Evolutionary conservation across 1,284 basidiomycete genomes (phyloP), one percentile per base, ranked within the genome.

Genomic region (Trichosporon sp.): DNA sequence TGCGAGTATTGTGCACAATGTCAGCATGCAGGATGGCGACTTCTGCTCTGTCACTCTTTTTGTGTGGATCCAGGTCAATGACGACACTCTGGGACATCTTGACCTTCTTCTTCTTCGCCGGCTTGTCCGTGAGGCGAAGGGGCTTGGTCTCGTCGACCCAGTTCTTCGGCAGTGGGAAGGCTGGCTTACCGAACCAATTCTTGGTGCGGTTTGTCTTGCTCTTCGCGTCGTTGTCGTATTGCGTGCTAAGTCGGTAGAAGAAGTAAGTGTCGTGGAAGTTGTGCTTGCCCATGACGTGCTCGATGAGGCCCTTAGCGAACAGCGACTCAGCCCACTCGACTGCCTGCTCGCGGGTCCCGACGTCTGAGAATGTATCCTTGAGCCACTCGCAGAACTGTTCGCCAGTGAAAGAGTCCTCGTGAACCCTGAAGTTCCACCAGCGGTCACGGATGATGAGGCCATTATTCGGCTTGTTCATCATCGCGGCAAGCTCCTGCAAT

Each of bases 21-120:
- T 96, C 94, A 74, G 93, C 87, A 74, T 96, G 93, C 31, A 95
- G 83, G 37, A 94, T 84, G 25, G 92, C 90, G 4, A 88, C 86
- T 70, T 96, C 93, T 1, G 92, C 89, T 70, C 93, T 88, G 74
- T 92, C 89, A 67, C 90, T 94, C 79, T 86, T 86, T 62, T 88
- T 90, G 71, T 83, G 84, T 1, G 86, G 87, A 77, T 96, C 93
- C 49, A 92, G 85, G 71, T 95, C 92, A 66, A 95, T 88, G 33
- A 92, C 86, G 84, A 91, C 89, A 31, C 86, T 91, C 75, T 94
- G 89, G 72, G 89, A 92, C 70, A 96, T 83, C 59, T 74, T 73
- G 65, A 93, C 88, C 29, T 91, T 83, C 36, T 85, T 85, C 73
- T 87, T 90, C 76, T 83, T 87, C 57, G 80, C 44, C 31, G 70